phyloP scores from a whole-genome alignment of 1,139 yeast genomes.

The Groenewaldozyma auringiensis region DNA sequence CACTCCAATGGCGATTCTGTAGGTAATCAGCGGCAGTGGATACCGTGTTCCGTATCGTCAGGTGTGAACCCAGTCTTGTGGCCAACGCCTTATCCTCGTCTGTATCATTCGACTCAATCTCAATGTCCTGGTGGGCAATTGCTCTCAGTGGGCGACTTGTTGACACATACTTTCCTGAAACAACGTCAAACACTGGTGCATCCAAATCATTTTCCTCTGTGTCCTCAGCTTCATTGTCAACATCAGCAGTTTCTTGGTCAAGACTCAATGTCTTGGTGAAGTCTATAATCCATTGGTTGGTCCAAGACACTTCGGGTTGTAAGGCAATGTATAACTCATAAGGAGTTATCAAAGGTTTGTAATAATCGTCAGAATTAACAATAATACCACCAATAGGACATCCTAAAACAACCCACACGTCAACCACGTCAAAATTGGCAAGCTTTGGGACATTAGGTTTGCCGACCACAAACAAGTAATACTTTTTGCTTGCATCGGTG shows the following conservation, averaged over 20 bases:
- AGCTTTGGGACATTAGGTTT: slow-evolving; percentile 97
- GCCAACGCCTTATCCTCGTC: slow-evolving; percentile 40
- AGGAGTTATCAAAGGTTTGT: slow-evolving; percentile 88
- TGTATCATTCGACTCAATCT: slow-evolving; percentile 25
- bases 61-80: slow-evolving; percentile 49
- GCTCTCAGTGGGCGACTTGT: slow-evolving; percentile 67
- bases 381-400: slow-evolving; percentile 93
- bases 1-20: slow-evolving; percentile 76
- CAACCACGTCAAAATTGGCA: slow-evolving; percentile 89
- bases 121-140: slow-evolving; percentile 56
- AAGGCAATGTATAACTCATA: slow-evolving; percentile 81
- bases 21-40: slow-evolving; percentile 81
- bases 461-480: slow-evolving; percentile 91
- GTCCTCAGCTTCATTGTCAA: slow-evolving; percentile 21
- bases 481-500: slow-evolving; percentile 75
- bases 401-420: slow-evolving; percentile 89
- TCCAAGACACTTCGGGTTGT: slow-evolving; percentile 69
- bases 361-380: slow-evolving; percentile 70
- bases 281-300: slow-evolving; percentile 88
- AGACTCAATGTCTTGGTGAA: slow-evolving; percentile 48
- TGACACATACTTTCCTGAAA: slow-evolving; percentile 67
- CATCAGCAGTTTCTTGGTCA: slow-evolving; percentile 23
- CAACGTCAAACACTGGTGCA: slow-evolving; percentile 82
- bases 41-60: slow-evolving; percentile 66
- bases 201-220: slow-evolving; percentile 41